These are phyloP conservation scores for Microdochium trichocladiopsis DNA, from an alignment of 2,329 filamentous ascomycete species.

Conservation along the genomic window DNA sequence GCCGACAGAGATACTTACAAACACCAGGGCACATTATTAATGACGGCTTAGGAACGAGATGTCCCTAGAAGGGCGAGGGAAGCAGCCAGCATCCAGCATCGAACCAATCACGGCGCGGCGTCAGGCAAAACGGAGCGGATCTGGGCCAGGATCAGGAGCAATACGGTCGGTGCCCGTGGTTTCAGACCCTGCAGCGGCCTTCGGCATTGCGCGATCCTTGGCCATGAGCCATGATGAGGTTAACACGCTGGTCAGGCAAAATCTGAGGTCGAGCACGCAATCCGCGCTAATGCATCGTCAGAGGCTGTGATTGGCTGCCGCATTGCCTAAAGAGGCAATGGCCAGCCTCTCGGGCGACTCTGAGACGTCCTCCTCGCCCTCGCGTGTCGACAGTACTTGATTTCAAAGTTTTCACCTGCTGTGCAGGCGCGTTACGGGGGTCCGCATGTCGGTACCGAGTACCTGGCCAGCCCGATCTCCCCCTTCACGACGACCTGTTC, in stretches of 20 bases:
- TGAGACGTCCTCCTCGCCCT: not conserved
- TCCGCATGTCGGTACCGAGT: too few species aligned
- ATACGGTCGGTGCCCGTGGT: not conserved
- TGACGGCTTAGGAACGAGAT: not conserved
- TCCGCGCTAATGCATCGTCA: conserved; percentile 22
- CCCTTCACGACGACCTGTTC: too few species aligned
- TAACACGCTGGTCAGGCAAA: conserved; percentile 9
- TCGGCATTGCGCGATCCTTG: conserved; percentile 1
- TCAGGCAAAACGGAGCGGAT: not conserved
- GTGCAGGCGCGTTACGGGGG: too few species aligned
- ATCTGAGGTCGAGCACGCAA: conserved; percentile 27
- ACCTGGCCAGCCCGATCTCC: too few species aligned
- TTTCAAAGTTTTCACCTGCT: not conserved
- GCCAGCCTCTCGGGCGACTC: not conserved
- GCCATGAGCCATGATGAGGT: not conserved
- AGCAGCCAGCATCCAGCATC: not conserved
- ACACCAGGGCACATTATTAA: not conserved
- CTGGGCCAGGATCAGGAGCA: not conserved
- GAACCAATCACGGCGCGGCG: not conserved
- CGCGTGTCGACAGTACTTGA: not conserved
- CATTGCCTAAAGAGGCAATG: not conserved
- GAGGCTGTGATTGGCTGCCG: conserved; percentile 18
- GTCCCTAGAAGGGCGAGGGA: not conserved
- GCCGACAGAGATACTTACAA: not conserved
- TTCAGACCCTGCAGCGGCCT: not conserved